Evolutionary conservation across 306 rosid genomes (phyloP), one percentile per base, ranked within the genome.

Genomic region (Vigna trinervia): DNA sequence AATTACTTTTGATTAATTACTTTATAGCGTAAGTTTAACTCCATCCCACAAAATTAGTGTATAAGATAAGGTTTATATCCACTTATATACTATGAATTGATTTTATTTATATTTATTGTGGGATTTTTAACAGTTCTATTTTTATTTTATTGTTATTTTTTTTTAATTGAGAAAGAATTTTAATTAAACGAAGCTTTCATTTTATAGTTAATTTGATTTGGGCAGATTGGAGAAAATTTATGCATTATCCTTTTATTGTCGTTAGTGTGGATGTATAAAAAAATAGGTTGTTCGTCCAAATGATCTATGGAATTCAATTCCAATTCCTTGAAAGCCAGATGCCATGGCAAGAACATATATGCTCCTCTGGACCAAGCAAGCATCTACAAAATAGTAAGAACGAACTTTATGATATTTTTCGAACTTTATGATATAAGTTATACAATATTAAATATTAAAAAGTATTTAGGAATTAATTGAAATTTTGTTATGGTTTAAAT

Each of bases 241-340:
- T 17, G 28, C 1, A 12, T 20, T 64, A 15, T 14, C 8, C 34
- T 11, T 57, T 60, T 53, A 20, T 62, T 69, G 60, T 17, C 17
- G 1, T 76, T 39, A 28, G 13, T 61, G 36, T 61, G 62, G 23
- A 52, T 43, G 41, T 17, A 22, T 9, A 11, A 46, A 50, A 34
- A 14, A 68, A 45, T 64, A 45, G 78, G 75, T 54, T 61, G 77
- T 62, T 54, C 57, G 39, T 34, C 26, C 62, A 36, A 54, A 65
- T 34, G 59, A 78, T 41, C 67, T 47, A 14, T 26, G n/a, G 82
- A 78, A 77, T 78, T 73, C 58, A 82, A 82, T 82, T 82, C 86
- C 47, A 56, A 77, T 78, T 78, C 82, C 76, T 41, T 56, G 64
- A 78, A 78, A 30, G 72, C 28, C 28, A 38, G 64, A 51, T 83